Evolutionary conservation across 2,329 filamentous ascomycete genomes (phyloP).

Genomic region (Xylaria sp.): DNA sequence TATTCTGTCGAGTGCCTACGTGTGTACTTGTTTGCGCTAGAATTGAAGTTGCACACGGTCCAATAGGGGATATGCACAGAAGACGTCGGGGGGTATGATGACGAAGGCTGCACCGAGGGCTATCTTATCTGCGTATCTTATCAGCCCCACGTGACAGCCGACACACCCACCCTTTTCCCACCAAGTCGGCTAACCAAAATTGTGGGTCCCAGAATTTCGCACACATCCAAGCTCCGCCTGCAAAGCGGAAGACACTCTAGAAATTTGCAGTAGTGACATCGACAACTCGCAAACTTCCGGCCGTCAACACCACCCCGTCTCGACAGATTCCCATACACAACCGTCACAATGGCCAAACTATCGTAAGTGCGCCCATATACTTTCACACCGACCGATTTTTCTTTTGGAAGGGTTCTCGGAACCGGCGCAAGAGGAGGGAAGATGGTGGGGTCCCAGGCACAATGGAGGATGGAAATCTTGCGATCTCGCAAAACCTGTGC

Average conservation of each 20-base stretch:
- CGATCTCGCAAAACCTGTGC: background rate
- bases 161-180: constrained; percentile 6
- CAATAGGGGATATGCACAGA: background rate
- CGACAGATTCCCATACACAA: constrained; percentile 26
- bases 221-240: constrained; percentile 12
- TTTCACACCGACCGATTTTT: background rate
- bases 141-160: constrained; percentile 16
- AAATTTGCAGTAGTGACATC: constrained; percentile 27
- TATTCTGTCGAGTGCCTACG: no score
- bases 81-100: background rate
- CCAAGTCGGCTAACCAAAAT: constrained; percentile 25
- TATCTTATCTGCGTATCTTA: constrained; percentile 19
- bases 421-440: constrained; percentile 10
- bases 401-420: background rate
- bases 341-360: constrained; percentile 39
- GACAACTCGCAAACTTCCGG: constrained; percentile 17
- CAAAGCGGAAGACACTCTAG: constrained; percentile 4
- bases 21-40: no score
- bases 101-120: background rate
- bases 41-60: no score
- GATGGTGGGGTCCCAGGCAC: constrained; percentile 19
- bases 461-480: background rate
- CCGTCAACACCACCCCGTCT: constrained; percentile 24
- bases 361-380: constrained; percentile 36
- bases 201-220: constrained; percentile 26